Percentiles rank a stretch among this genome's conserved stretches.
phyloP scores from a whole-genome alignment of 1,284 basidiomycete genomes.

The Puccinia hordei region DNA sequence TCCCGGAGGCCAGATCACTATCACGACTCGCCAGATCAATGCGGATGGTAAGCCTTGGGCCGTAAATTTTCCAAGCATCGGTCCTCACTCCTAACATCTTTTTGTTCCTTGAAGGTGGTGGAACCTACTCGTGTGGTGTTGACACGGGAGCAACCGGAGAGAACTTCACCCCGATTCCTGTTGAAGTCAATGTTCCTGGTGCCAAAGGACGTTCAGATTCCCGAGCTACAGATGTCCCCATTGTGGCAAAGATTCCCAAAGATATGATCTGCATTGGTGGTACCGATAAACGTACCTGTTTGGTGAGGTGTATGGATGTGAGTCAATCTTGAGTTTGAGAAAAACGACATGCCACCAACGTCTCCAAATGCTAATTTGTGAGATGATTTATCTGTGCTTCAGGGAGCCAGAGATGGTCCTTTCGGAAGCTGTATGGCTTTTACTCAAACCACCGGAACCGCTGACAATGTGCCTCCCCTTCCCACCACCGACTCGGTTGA shows the following conservation, averaged over 20 bases:
- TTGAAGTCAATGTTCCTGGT: constrained; percentile 43
- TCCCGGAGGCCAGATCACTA: constrained; percentile 30
- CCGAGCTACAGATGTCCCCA: constrained; percentile 32
- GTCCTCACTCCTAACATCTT: too few species aligned
- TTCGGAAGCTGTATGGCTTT: constrained; percentile 49
- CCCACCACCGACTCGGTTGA: constrained; percentile 19
- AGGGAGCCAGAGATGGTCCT: constrained; percentile 49
- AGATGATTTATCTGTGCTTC: not conserved
- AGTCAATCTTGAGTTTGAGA: not conserved
- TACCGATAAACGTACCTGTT: constrained; percentile 37
- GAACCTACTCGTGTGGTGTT: constrained; percentile 37
- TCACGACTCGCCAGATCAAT: constrained; percentile 48
- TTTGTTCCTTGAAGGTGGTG: constrained; percentile 20
- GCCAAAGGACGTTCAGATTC: constrained; percentile 22
- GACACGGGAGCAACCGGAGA: constrained; percentile 43
- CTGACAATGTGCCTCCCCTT: constrained; percentile 8
- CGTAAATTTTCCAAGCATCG: not conserved
- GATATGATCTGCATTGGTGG: constrained; percentile 46
- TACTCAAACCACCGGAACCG: constrained; percentile 32
- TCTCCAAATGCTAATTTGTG: not conserved
- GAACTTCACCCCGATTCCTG: constrained; percentile 29
- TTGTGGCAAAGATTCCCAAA: constrained; percentile 42
- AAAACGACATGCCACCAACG: too few species aligned
- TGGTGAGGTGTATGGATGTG: constrained; percentile 45
- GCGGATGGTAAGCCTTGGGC: constrained; percentile 46